Evolutionary conservation across 2,329 filamentous ascomycete genomes (phyloP), one percentile per base, ranked within the genome.

Genomic region (Raffaelea deltoideospora): DNA sequence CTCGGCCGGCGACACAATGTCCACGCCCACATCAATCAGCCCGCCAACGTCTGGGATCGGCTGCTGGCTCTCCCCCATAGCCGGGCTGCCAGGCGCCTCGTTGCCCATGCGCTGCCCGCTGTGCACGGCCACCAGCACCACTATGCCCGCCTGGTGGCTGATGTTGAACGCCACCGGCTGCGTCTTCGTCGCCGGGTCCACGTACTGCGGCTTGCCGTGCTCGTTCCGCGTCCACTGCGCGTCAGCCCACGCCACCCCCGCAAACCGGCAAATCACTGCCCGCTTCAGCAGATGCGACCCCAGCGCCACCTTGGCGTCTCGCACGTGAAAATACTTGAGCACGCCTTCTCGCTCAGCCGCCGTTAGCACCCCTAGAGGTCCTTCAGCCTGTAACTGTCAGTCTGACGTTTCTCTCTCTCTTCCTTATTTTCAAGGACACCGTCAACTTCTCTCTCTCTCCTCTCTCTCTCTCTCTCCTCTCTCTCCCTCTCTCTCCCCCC

Each of bases 1-100:
- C 61, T 88, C 82, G 38, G 68, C 65, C 2, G 78, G 74, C 52
- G 78, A 83, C 4, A 86, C 80, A n/a, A 88, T 63, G 53, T 88
- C 82, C 3, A 80, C 69, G 32, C 82, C 82, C 0, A 85, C 64
- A 32, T 79, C 57, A 17, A 57, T 49, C 35, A 49, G n/a, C 34
- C 39, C 38, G 28, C 38, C 43, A 1, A 22, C 21, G n/a, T 27
- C 41, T n/a, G n/a, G n/a, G n/a, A n/a, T n/a, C n/a, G n/a, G n/a
- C n/a, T n/a, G n/a, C n/a, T n/a, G n/a, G n/a, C n/a, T n/a, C n/a
- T n/a, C n/a, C n/a, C n/a, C n/a, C n/a, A n/a, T n/a, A n/a, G n/a
- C n/a, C n/a, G n/a, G n/a, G 5, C 41, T 46, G 35, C 76, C 56
- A 17, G 54, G 15, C 5, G 75, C 75, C 14, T 79, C 24, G 14